Base-by-base conservation (phyloP, 108 stramenopile species). In the Aurantiochytrium sp. region DNA sequence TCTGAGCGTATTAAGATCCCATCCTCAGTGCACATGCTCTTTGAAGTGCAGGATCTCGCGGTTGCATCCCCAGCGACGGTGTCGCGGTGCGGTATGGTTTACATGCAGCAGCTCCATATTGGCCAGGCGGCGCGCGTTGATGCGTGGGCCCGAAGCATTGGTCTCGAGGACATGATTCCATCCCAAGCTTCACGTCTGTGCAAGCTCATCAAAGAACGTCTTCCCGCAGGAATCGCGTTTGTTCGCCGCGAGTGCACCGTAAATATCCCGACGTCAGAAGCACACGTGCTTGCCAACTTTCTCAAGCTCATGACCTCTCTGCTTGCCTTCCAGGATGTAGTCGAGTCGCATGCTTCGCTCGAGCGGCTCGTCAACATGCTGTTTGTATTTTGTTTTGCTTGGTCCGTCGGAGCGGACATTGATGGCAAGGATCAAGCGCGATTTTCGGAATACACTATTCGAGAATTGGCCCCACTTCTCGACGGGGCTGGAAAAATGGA, bases 11-110 rank as follows among this genome's bases (percentile, higher is more conserved):
- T 94, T 88, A 93, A 93, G 91, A 91, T 94, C 29, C 93, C 94
- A 2, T 47, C 43, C 72, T 93, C 92, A 2, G 60, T 95, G 44
- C 92, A 93, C 92, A 95, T 94, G 94, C 90, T 95, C 87, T 95
- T 95, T 58, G 94, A 95, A 87, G 94, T 93, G 58, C 91, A 92
- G 64, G 94, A 95, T 60, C 90, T 95, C 14, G 90, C 87, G 16
- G 94, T 95, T 3, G 94, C 94, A n/a, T 90, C 89, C 16, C 94
- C 93, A 0, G 94, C 94, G n/a, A 95, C 94, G 5, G 94, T 95
- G n/a, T 90, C 89, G n/a, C 93, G 94, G 42, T 95, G 94, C 60
- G 94, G 94, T 42, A 95, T 94, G 93, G 93, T 95, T 21, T 95
- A 94, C 87, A 94, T 94, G 94, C 93, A 95, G 72, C 92, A 92